A percentile compares a stretch with the other conserved stretches of the same genome.
Evolutionary conservation across 495 filamentous ascomycete genomes (phyloP).

Genomic region (Hypoxylon rickii): DNA sequence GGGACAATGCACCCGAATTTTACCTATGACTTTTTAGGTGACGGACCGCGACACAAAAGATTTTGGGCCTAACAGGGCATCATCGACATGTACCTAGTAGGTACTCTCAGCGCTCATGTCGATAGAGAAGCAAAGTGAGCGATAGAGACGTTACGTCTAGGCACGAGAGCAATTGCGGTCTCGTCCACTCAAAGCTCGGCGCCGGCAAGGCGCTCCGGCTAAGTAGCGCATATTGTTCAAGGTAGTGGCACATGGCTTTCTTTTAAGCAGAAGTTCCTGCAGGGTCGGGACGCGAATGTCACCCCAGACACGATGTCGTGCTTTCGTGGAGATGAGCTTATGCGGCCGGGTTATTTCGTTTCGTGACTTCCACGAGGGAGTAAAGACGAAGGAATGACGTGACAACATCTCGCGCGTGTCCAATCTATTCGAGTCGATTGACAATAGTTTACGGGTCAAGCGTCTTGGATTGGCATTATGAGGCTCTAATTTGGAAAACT

Average conservation of each 20-base stretch:
- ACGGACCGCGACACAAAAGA: no score
- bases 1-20: slow-evolving; percentile 12
- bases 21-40: background rate
- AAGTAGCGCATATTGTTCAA: background rate
- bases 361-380: slow-evolving; percentile 9
- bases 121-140: no score
- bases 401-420: background rate
- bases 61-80: no score
- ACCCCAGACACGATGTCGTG: slow-evolving; percentile 26
- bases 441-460: no score
- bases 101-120: no score
- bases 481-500: no score
- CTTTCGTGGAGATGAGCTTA: slow-evolving; percentile 6
- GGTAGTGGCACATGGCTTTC: background rate
- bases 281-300: slow-evolving; percentile 13
- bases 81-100: no score
- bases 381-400: background rate
- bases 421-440: slow-evolving; percentile 11
- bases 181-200: no score
- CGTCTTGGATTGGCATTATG: no score
- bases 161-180: no score
- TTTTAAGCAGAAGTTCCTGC: slow-evolving; percentile 1
- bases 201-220: no score
- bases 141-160: no score
- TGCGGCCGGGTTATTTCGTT: background rate